phyloP scores from a whole-genome alignment of 768 basidiomycete species.

The Pulveroboletus sp. region DNA sequence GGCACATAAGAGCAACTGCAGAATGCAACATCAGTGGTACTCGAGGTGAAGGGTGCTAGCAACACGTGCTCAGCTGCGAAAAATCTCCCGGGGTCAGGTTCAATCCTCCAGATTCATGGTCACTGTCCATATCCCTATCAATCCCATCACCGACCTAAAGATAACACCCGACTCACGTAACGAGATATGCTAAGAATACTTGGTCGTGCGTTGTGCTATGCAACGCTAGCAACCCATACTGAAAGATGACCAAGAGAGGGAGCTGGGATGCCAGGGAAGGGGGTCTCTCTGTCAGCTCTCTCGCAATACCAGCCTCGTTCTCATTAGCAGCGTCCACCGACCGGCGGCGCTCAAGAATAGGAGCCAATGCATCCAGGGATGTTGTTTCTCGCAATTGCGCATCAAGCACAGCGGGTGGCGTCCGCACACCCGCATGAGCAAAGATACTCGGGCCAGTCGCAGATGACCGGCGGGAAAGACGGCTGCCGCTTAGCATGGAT shows the following conservation, averaged over 20 bases:
- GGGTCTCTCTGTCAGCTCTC: conserved; percentile 47
- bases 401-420: conserved; percentile 70
- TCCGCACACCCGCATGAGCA: conserved; percentile 74
- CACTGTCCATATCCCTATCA: conserved; percentile 38
- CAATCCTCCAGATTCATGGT: conserved; percentile 81
- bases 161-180: conserved; percentile 30
- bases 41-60: neutral
- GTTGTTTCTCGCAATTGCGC: conserved; percentile 55
- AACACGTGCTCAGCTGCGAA: conserved; percentile 74
- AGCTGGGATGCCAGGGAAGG: conserved; percentile 69
- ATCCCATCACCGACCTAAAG: neutral
- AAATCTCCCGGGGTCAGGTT: conserved; percentile 90
- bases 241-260: conserved; percentile 80
- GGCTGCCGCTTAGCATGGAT: conserved; percentile 30
- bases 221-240: conserved; percentile 85
- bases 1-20: conserved; percentile 87
- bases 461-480: conserved; percentile 48
- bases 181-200: conserved; percentile 86
- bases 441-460: conserved; percentile 71
- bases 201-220: conserved; percentile 91
- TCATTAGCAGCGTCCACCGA: conserved; percentile 22
- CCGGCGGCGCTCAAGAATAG: conserved; percentile 48
- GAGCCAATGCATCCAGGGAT: conserved; percentile 37
- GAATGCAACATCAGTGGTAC: neutral
- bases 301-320: conserved; percentile 28